phyloP scores from a whole-genome alignment of 2,329 filamentous ascomycete genomes.

The Escovopsis sp. region DNA sequence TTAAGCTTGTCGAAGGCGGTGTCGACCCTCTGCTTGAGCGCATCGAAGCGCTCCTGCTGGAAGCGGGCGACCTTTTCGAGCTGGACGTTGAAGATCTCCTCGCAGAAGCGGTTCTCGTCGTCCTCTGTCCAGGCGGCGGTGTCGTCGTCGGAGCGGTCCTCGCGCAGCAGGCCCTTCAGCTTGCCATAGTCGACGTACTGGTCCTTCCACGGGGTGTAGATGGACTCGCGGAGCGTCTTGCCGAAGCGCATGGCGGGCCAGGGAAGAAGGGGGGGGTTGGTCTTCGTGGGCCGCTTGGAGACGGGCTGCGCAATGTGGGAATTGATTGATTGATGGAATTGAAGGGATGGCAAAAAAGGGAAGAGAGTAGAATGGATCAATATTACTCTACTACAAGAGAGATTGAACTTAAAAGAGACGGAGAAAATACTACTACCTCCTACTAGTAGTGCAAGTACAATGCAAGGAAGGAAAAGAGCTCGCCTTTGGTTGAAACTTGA shows the following conservation, averaged over 20 bases:
- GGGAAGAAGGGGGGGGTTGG: no score
- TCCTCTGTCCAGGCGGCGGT: conserved; percentile 73
- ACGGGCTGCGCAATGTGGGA: no score
- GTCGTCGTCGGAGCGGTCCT: conserved; percentile 49
- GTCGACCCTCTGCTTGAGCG: conserved; percentile 39
- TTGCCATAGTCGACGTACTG: conserved; percentile 93
- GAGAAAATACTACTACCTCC: no score
- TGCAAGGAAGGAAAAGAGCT: no score
- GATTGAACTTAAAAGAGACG: no score
- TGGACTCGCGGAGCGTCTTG: conserved; percentile 64
- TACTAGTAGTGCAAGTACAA: no score
- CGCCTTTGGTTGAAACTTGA: no score
- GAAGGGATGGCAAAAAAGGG: no score
- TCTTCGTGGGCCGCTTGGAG: no score
- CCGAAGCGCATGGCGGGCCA: conserved; percentile 77
- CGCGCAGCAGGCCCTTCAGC: conserved; percentile 77
- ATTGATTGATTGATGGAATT: no score
- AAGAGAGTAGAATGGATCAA: no score
- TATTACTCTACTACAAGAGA: no score
- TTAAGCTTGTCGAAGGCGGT: conserved; percentile 54
- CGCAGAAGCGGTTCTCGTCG: conserved; percentile 85
- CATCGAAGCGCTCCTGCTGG: conserved; percentile 61
- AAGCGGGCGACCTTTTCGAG: conserved; percentile 89
- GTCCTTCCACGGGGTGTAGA: conserved; percentile 79
- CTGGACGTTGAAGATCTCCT: conserved; percentile 88